Conservation (phyloP, 2,329 filamentous ascomycete genomes). For the Neofusicoccum cordaticola region DNA sequence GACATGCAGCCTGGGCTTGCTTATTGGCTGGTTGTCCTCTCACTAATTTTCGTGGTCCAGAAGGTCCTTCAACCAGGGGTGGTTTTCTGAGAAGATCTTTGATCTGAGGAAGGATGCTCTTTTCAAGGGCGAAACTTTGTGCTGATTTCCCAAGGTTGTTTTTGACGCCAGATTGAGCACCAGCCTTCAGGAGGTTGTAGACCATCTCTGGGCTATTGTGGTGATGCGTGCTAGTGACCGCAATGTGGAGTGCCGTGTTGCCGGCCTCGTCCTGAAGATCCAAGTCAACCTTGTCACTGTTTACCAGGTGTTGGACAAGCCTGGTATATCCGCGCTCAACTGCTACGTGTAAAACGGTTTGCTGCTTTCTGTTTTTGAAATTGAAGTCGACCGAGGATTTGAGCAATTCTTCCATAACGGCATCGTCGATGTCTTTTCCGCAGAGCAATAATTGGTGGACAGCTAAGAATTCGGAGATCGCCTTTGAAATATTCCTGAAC, state of each 20-base stretch:
- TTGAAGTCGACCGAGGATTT: background rate
- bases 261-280: background rate
- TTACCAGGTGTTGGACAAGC: background rate
- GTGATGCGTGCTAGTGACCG: background rate
- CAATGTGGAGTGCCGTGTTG: background rate
- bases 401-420: background rate
- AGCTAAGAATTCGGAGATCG: background rate
- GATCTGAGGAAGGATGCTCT: background rate
- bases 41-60: background rate
- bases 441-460: background rate
- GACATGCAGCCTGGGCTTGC: background rate
- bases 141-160: background rate
- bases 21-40: background rate
- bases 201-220: background rate
- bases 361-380: background rate
- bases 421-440: background rate
- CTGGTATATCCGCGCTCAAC: background rate
- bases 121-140: background rate
- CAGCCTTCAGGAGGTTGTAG: background rate
- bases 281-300: slow-evolving; percentile 1
- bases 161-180: background rate
- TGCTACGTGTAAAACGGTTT: background rate
- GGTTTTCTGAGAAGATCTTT: background rate
- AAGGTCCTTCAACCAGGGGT: background rate
- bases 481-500: background rate